Evolutionary conservation across 192 early-diverging fungal species (phyloP).

Genomic region (Radiomyces spectabilis): DNA sequence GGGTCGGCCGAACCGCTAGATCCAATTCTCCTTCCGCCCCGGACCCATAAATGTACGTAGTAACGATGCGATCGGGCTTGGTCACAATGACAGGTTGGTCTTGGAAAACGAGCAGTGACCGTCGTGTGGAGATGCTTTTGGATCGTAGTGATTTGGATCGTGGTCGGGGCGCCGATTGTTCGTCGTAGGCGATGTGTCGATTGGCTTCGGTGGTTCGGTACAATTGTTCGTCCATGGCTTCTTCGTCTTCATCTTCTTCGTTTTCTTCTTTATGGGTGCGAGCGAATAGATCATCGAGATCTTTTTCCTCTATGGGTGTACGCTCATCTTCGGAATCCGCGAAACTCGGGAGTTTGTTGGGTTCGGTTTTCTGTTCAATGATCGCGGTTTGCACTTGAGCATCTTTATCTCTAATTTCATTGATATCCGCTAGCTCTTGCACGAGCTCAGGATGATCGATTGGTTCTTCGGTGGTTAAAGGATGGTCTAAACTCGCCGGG

Average conservation of each 20-base stretch:
- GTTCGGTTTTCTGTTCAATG: slow-evolving; percentile 3
- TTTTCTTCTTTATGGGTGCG: background rate
- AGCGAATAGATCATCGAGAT: background rate
- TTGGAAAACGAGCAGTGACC: slow-evolving; percentile 5
- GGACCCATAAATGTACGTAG: slow-evolving; percentile 8
- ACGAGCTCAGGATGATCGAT: background rate
- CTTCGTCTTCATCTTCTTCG: background rate
- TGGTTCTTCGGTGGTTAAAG: slow-evolving; percentile 14
- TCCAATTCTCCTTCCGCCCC: background rate
- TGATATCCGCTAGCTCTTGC: background rate
- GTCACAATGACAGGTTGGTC: slow-evolving; percentile 1
- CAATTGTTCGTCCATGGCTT: background rate
- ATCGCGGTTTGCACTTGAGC: background rate
- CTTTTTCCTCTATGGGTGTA: background rate
- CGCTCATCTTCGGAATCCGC: background rate
- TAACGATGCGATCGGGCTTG: slow-evolving; percentile 5
- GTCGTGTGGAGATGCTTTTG: background rate
- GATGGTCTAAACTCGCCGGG: background rate
- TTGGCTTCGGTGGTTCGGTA: slow-evolving; percentile 3
- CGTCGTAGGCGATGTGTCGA: background rate
- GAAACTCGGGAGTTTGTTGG: slow-evolving; percentile 2
- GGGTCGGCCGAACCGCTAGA: background rate
- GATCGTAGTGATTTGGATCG: no score
- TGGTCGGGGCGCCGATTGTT: background rate
- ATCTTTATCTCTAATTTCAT: background rate